Base-by-base conservation (phyloP, 441 rosid genomes). In the Erodium trifolium region DNA sequence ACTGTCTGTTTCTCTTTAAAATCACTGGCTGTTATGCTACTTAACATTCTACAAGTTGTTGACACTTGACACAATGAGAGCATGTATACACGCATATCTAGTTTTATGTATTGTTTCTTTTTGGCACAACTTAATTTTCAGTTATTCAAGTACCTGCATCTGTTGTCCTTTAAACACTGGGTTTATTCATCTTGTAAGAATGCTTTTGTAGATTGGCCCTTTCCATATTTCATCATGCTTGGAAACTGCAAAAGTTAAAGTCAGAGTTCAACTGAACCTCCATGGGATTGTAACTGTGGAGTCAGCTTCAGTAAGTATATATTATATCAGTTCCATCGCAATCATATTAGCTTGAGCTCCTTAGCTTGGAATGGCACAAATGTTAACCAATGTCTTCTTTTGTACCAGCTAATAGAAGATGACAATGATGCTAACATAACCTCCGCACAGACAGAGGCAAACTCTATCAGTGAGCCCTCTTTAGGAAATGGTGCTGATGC, bases 161-260 rank as follows among this genome's bases (percentile, higher is more conserved):
- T 49, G 16, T 13, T 49, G 57, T 49, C 57, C 13, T 3, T 13
- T 49, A 49, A 49, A 49, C 16, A 9, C 8, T 10, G 7, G 51
- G 41, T 67, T 47, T 53, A 69, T 66, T 41, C 23, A 72, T 65
- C 71, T 69, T 45, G 35, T 68, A 17, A 34, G 16, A 49, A 68
- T 45, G 60, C 82, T 70, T 68, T 45, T 76, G 82, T 81, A 88
- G 91, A 68, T 88, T 78, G 93, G 91, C 59, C 93, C 93, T 67
- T 74, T 88, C 68, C 79, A 78, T 67, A 70, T 39, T 68, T 78
- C 80, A 45, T 70, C 27, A 23, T 23, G 78, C 0, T 60, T 72
- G 51, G 81, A 86, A 78, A 80, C 74, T 70, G 81, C 82, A 51
- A 86, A 78, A 72, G 83, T 88, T 71, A 88, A 83, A 82, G 85